Percentiles rank a stretch among this genome's conserved stretches.
Evolutionary conservation across 208 protist genomes (phyloP).

Genomic region (Leishmania amazonensis): DNA sequence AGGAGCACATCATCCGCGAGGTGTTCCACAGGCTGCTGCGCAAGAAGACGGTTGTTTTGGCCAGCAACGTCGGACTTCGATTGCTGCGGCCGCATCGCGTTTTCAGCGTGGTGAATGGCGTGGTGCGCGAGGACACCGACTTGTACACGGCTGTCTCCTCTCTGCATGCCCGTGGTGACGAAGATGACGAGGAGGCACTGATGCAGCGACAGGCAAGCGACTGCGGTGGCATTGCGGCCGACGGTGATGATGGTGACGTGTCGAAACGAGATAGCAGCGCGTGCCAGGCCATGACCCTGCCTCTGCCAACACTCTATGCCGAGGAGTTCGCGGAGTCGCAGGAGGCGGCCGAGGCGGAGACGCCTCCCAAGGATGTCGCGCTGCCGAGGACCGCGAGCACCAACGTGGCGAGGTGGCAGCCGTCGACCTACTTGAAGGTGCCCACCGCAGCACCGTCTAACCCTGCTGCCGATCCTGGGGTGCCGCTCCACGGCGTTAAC

Average conservation of each 20-base stretch:
- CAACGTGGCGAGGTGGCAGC: neutral
- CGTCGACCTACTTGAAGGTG: neutral
- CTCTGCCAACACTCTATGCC: constrained; percentile 45
- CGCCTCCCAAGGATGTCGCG: neutral
- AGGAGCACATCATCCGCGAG: constrained; percentile 57
- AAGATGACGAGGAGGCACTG: constrained; percentile 12
- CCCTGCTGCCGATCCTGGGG: neutral
- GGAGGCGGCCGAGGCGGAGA: constrained; percentile 25
- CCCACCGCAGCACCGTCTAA: neutral
- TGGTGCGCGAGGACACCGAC: constrained; percentile 53
- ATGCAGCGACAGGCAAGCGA: neutral
- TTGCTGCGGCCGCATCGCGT: constrained; percentile 57
- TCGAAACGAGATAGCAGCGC: constrained; percentile 1
- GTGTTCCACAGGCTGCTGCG: constrained; percentile 75
- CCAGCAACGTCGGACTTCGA: constrained; percentile 62
- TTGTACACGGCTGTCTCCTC: constrained; percentile 37
- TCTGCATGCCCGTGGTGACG: constrained; percentile 22
- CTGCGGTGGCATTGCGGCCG: constrained; percentile 2
- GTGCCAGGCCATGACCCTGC: constrained; percentile 9
- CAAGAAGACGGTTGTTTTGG: constrained; percentile 78
- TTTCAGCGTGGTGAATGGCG: constrained; percentile 55
- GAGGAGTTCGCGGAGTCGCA: constrained; percentile 61
- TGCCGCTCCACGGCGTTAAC: neutral
- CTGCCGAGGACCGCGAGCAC: neutral
- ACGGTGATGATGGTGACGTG: neutral